Percentiles rank a stretch among this genome's conserved stretches.
phyloP scores from a whole-genome alignment of 2,329 filamentous ascomycete species.

The Dactylellina sp. region DNA sequence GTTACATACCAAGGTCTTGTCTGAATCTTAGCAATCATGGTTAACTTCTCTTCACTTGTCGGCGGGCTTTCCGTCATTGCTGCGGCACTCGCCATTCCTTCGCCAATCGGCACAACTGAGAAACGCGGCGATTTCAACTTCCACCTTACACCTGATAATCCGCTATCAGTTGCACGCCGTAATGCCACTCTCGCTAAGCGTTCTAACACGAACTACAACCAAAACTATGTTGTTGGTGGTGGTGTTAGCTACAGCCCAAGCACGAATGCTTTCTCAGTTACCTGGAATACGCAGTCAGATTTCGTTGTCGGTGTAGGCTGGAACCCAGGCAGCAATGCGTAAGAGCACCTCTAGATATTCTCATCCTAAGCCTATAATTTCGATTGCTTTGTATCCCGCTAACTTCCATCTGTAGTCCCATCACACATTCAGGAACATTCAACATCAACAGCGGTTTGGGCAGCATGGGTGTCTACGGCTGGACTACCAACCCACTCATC shows the following conservation, averaged over 20 bases:
- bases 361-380: background rate
- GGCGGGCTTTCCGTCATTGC: constrained; percentile 61
- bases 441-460: constrained; percentile 56
- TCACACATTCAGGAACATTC: constrained; percentile 63
- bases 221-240: constrained; percentile 71
- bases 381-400: background rate
- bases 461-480: constrained; percentile 66
- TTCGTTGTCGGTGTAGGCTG: constrained; percentile 69
- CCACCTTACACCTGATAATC: constrained; percentile 29
- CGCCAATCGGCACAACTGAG: background rate
- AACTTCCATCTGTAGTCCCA: constrained; percentile 39
- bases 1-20: constrained; percentile 9
- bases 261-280: constrained; percentile 67
- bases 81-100: constrained; percentile 62
- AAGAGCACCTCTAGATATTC: constrained; percentile 17
- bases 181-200: constrained; percentile 58
- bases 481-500: constrained; percentile 64
- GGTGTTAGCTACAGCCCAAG: constrained; percentile 70
- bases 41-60: constrained; percentile 43
- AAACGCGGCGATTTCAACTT: constrained; percentile 61
- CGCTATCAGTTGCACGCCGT: constrained; percentile 56
- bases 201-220: constrained; percentile 68
- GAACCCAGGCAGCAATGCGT: constrained; percentile 64
- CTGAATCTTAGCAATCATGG: constrained; percentile 28
- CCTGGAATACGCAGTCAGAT: constrained; percentile 67